Evolutionary conservation across 495 filamentous ascomycete species (phyloP), one percentile per base, ranked within the genome.

Genomic region (Hyaloscypha variabilis): DNA sequence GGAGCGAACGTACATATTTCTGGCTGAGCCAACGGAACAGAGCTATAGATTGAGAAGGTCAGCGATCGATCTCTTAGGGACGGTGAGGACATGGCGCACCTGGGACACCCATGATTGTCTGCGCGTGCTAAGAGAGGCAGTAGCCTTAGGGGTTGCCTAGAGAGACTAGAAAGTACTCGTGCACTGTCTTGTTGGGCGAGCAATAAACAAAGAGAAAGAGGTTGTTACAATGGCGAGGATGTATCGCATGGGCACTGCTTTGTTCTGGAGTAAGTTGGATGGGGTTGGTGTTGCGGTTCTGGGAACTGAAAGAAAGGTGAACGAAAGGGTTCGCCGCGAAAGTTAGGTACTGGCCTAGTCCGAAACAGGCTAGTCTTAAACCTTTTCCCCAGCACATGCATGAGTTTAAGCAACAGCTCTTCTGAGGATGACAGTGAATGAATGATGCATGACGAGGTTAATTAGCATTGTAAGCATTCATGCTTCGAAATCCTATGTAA

Each of bases 81-180:
- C 24, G 26, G 29, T 39, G 31, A 34, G n/a, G 42, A 11, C 26
- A 39, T 54, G 2, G 56, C 69, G 87, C 63, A 93, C 92, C 69
- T 69, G 93, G 93, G 73, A 97, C 93, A 92, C 93, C 93, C 93
- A 97, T 97, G 78, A 71, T 71, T 21, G 34, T 8, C 25, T 58
- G 58, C 3, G 57, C 54, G n/a, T n/a, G n/a, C n/a, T n/a, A n/a
- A n/a, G n/a, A n/a, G n/a, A n/a, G n/a, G n/a, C n/a, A n/a, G n/a
- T n/a, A n/a, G n/a, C n/a, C n/a, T n/a, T n/a, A n/a, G n/a, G n/a
- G 39, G 39, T 46, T 46, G 8, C 13, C 54, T 50, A 58, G 30
- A 49, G 28, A 42, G 10, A 5, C 4, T n/a, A n/a, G n/a, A n/a
- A n/a, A 19, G 13, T 17, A 46, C 31, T 65, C 62, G 31, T 50